Conservation (phyloP, 169 alveolate species). For the Theileria equi region DNA sequence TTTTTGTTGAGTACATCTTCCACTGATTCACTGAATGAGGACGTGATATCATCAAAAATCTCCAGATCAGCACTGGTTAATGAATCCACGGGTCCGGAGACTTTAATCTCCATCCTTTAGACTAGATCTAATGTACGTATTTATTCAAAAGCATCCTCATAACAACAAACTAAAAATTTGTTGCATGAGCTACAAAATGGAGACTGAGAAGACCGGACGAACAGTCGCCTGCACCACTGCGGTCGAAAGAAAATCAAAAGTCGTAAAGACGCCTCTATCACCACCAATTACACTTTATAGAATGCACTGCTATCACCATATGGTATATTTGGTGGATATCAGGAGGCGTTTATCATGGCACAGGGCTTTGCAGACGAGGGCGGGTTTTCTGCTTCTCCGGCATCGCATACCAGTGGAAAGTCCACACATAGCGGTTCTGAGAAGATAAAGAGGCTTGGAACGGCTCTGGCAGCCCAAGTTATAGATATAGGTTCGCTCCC, state of each 20-base stretch:
- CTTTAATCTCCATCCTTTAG: conserved; percentile 27
- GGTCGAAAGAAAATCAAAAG: no score
- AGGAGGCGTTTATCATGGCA: no score
- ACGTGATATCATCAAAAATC: conserved; percentile 48
- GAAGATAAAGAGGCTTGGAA: conserved; percentile 32
- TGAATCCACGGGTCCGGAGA: conserved; percentile 30
- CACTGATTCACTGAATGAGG: conserved; percentile 57
- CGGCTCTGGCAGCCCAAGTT: conserved; percentile 27
- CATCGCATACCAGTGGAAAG: not conserved
- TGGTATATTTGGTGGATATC: no score
- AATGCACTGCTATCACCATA: no score
- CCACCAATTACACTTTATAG: no score
- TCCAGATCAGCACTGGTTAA: conserved; percentile 49
- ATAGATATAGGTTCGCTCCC: conserved; percentile 33
- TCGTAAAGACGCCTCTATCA: no score
- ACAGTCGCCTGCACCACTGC: no score
- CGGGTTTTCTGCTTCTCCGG: not conserved
- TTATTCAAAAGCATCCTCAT: no score
- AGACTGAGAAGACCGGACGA: no score
- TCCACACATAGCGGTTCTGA: conserved; percentile 14
- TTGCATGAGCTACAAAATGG: no score
- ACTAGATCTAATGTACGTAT: not conserved
- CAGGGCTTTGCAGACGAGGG: conserved; percentile 6
- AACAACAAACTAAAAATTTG: no score
- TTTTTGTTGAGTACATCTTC: conserved; percentile 47